Base-by-base conservation (phyloP, 805 yeast species). In the Starmerella khaoyaiensis region DNA sequence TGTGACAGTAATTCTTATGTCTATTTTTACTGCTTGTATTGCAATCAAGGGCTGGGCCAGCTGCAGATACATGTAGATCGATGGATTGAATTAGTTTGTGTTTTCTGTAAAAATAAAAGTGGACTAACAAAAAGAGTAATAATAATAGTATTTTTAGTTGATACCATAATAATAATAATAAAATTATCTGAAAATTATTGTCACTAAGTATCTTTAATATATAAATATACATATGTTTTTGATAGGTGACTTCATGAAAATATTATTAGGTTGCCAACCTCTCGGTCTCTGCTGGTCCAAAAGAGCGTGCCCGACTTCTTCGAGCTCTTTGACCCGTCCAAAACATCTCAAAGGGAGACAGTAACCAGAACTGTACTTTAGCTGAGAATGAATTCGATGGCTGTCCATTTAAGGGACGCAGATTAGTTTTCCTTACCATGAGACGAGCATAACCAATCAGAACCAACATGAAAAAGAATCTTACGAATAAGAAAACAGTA, bases 11-110 rank as follows among this genome's bases (percentile, higher is more conserved):
- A 62, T 87, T 29, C 42, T 84, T 9, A 84, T 90, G 95, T 79
- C 80, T 1, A 84, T 94, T 93, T 74, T 75, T 42, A 80, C 82
- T 79, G 34, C 63, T 5, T 61, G 84, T 12, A 69, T 83, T 53
- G 54, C 61, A 7, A 29, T 62, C 40, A 61, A 58, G 47, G 63
- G 63, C 25, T 36, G 45, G 45, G 55, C 51, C 1, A 23, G 36
- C 10, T 21, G 40, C 8, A 23, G 43, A 21, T 42, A 44, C 21
- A n/a, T n/a, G n/a, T n/a, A n/a, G n/a, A n/a, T n/a, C n/a, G n/a
- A n/a, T n/a, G n/a, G n/a, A 8, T 9, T 8, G 8, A 8, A n/a
- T 23, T 23, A 23, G 26, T 23, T 23, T 23, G n/a, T n/a, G n/a
- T n/a, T n/a, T n/a, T n/a, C n/a, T n/a, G n/a, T n/a, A n/a, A n/a